Evolutionary conservation across 1,284 basidiomycete species (phyloP), one percentile per base, ranked within the genome.

Genomic region (Ustilago tritici): DNA sequence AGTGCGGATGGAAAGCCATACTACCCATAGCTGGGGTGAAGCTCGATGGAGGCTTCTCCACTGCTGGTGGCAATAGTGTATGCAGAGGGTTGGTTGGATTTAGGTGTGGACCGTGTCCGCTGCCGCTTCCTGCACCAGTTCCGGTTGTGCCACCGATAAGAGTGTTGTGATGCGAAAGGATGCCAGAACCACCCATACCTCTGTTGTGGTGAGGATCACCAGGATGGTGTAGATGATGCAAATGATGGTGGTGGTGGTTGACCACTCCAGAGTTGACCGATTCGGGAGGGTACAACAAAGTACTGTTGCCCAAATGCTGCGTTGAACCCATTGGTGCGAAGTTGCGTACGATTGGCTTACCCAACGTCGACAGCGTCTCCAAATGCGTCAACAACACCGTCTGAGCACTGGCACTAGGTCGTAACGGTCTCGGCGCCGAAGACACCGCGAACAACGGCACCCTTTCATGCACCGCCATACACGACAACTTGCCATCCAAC

Each of bases 391-490:
- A 59, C 46, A 79, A 40, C 55, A 81, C 69, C 31, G 71, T 64
- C 61, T 80, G 76, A 3, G 79, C 55, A n/a, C 56, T 41, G 6
- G 70, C 50, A 14, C 66, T 67, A 10, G 68, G 62, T 12, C 79
- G 54, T 5, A 74, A 23, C 6, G 70, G 71, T n/a, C 71, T 71
- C 6, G 81, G 77, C 19, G 63, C 58, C 6, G 74, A 75, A 40
- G 70, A 68, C 3, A 91, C 90, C 43, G 94, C 95, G 85, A 96
- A 93, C 4, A 99, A 92, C 35, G 92, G 91, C 0, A 94, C 90
- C 58, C 92, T 90, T 32, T 92, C 90, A 86, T 99, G 97, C 10
- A 95, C 92, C 74, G 95, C 95, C 79, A 98, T 92, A 2, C 92
- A 90, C 32, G 93, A 91, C 55, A 98, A 88, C 65, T 80, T 74